Evolutionary conservation across 2,329 filamentous ascomycete species (phyloP), one percentile per base, ranked within the genome.

Genomic region (Epicoccum nigrum): DNA sequence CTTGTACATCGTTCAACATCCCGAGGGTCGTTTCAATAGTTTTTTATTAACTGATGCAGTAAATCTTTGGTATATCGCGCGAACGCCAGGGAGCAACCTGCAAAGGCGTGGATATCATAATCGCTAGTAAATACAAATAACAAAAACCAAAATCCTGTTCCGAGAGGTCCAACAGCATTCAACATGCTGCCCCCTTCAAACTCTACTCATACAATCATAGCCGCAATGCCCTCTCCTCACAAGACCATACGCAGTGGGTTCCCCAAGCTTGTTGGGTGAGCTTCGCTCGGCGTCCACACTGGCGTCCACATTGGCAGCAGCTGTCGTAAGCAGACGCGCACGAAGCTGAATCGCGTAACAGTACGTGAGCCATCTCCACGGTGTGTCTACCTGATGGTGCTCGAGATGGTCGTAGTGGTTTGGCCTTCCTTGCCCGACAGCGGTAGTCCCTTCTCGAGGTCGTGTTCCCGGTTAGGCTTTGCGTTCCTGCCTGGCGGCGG

Each of bases 331-430:
- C 23, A 25, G 23, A 25, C 9, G 9, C 23, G 23, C 23, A 6
- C 23, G 23, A 25, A 7, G 23, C 23, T 25, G 6, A 1, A 25
- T 9, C 23, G 6, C 9, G 23, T 25, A 9, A 9, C 23, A 6
- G 9, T 6, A 25, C 23, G 23, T 30, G 13, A 5, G 12, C 4
- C 11, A 30, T 30, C 23, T 25, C 17, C 2, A 25, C 9, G 16
- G 5, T n/a, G 17, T 9, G 19, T 27, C 25, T 56, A 63, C 39
- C 56, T 58, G 48, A 48, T 51, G 7, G 47, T 51, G 54, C 71
- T 74, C 7, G 70, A 65, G 21, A 73, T 74, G 2, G 68, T 72
- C 5, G 69, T 72, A 2, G 64, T 71, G 1, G 63, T 70, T 40
- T 57, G 63, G 2, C 60, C 64, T 3, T 59, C 53, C 31, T 65